These are phyloP conservation scores for Pythium phragmitis DNA, from an alignment of 352 stramenopile genomes.

Conservation along the genomic window DNA sequence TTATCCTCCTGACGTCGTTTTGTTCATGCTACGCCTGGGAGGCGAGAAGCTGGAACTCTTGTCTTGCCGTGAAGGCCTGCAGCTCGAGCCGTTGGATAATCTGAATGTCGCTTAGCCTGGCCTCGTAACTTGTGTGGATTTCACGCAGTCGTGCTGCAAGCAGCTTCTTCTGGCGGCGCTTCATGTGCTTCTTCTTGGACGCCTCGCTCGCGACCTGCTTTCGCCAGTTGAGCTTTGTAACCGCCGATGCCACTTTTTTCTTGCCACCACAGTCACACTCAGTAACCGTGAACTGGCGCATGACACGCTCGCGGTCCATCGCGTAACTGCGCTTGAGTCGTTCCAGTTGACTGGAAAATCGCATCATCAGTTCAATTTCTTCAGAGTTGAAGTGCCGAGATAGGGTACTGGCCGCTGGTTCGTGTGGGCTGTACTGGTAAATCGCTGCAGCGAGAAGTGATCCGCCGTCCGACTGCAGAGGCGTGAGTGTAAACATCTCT, in stretches of 20 bases:
- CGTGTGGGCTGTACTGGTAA: slow-evolving; percentile 12
- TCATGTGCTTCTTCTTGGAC: slow-evolving; percentile 66
- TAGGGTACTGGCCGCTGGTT: too few relatives aligned
- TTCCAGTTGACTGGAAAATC: slow-evolving; percentile 20
- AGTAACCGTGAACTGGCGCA: slow-evolving; percentile 12
- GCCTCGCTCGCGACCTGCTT: slow-evolving; percentile 50
- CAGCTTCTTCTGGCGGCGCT: slow-evolving; percentile 69
- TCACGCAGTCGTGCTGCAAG: slow-evolving; percentile 38
- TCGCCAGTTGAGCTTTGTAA: slow-evolving; percentile 45
- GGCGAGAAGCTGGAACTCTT: slow-evolving; percentile 22
- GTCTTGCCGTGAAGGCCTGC: slow-evolving; percentile 19
- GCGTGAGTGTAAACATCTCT: slow-evolving; percentile 6
- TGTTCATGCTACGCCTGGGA: not conserved
- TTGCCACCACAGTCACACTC: slow-evolving; percentile 22
- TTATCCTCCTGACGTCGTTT: not conserved
- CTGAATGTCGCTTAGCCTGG: slow-evolving; percentile 19
- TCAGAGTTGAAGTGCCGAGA: not conserved
- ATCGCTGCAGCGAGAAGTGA: slow-evolving; percentile 16
- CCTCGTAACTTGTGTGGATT: slow-evolving; percentile 9
- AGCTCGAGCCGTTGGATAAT: slow-evolving; percentile 27
- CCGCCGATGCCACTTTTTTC: slow-evolving; percentile 2
- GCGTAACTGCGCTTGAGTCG: slow-evolving; percentile 15
- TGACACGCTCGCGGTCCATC: slow-evolving; percentile 16
- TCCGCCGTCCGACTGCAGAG: slow-evolving; percentile 17
- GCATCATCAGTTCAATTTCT: slow-evolving; percentile 23